A percentile compares a stretch with the other conserved stretches of the same genome.
These are phyloP conservation scores for Teunomyces funiuensis DNA, from an alignment of 805 yeast genomes.

Conservation along the genomic window DNA sequence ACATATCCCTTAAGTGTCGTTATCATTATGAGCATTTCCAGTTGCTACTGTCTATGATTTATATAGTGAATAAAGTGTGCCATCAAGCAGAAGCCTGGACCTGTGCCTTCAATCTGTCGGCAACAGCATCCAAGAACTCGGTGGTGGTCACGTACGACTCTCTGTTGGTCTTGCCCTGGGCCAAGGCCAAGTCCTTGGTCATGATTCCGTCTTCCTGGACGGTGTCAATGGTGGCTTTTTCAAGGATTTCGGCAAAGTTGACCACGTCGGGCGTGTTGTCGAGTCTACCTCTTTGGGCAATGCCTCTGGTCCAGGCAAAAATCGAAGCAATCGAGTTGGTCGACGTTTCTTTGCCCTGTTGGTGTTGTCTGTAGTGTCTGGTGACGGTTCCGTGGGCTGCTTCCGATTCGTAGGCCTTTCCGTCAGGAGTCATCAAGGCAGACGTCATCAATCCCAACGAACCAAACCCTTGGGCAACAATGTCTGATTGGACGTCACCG, in stretches of 20 bases:
- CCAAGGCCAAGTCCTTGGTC: slow-evolving; percentile 95
- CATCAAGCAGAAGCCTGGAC: not conserved
- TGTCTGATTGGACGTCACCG: slow-evolving; percentile 96
- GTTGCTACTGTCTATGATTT: slow-evolving; percentile 4
- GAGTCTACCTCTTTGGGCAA: slow-evolving; percentile 86
- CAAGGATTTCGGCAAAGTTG: slow-evolving; percentile 74
- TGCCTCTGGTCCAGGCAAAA: slow-evolving; percentile 95
- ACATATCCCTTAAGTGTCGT: no score
- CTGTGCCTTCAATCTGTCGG: slow-evolving; percentile 50
- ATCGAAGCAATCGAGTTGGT: slow-evolving; percentile 97
- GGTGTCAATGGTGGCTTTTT: slow-evolving; percentile 82
- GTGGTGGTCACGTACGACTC: slow-evolving; percentile 83
- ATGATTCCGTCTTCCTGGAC: slow-evolving; percentile 81
- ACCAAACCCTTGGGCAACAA: slow-evolving; percentile 98
- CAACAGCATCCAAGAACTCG: slow-evolving; percentile 85
- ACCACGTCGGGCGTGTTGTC: slow-evolving; percentile 86
- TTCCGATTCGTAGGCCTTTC: slow-evolving; percentile 91
- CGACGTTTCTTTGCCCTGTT: slow-evolving; percentile 95
- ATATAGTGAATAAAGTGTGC: not conserved
- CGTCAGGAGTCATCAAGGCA: slow-evolving; percentile 94
- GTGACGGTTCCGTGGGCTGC: slow-evolving; percentile 99
- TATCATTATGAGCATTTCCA: slow-evolving; percentile 4
- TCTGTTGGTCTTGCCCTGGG: slow-evolving; percentile 84
- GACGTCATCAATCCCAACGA: slow-evolving; percentile 97
- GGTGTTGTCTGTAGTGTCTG: slow-evolving; percentile 93